A percentile compares a stretch with the other conserved stretches of the same genome.
Conservation (phyloP, 2,329 filamentous ascomycete species). For the Lachnellula arida region DNA sequence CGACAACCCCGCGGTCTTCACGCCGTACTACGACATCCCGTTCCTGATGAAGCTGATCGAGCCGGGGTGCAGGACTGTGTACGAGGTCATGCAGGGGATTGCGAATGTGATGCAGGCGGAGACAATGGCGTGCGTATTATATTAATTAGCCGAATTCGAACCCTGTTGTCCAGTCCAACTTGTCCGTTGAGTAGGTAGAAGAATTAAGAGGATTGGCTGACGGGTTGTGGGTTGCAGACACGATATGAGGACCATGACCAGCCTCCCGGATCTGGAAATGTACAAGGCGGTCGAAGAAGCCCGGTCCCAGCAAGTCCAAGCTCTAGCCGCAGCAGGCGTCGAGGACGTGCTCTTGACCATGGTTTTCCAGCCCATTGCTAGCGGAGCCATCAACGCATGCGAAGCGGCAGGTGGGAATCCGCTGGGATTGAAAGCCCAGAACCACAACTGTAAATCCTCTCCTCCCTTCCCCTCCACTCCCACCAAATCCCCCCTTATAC, state of each 20-base stretch:
- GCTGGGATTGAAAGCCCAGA: background rate
- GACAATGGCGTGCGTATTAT: background rate
- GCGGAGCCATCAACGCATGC: background rate
- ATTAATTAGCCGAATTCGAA: too few species aligned
- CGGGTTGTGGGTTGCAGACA: background rate
- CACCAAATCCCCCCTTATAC: background rate
- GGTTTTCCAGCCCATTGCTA: constrained; percentile 3
- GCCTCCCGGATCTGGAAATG: background rate
- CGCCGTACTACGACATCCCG: background rate
- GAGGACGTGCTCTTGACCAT: background rate
- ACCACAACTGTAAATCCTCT: background rate
- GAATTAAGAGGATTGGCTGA: too few species aligned
- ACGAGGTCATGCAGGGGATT: background rate
- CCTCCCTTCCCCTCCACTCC: background rate
- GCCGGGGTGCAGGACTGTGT: background rate
- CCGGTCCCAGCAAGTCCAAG: background rate
- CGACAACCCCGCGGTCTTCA: background rate
- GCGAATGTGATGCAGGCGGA: background rate
- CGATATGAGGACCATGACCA: background rate
- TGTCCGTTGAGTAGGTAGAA: too few species aligned
- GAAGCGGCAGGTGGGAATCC: background rate
- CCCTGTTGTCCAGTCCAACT: too few species aligned
- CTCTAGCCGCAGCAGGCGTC: background rate
- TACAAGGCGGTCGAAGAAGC: background rate
- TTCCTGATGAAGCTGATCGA: background rate